Base-by-base conservation (phyloP, 345 rosid genomes). In the Hibiscus trionum region DNA sequence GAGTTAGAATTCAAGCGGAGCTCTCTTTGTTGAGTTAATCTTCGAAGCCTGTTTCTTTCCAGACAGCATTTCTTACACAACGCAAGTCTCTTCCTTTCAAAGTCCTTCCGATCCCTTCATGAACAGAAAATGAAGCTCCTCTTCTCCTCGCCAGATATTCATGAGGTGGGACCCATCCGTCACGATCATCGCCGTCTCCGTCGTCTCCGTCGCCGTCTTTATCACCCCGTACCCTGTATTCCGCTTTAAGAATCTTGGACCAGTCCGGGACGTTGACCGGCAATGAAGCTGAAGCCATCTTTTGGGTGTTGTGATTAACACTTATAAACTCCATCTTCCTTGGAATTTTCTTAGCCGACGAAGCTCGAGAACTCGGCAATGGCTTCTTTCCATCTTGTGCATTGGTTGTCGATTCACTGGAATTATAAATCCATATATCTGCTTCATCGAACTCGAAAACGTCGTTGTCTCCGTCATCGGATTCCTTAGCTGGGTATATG, bases 261-360 rank as follows among this genome's bases (percentile, higher is more conserved):
- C 97, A 91, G 52, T 91, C 97, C 1, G 95, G 97, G 11, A 89
- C 71, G 75, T 80, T 91, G 72, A 91, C 84, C 49, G 97, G 95
- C 39, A 91, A 64, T 1, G 94, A 91, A 50, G 88, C 83, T 29
- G 87, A n/a, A 3, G 77, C 33, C 9, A 12, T 65, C 69, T 56
- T 61, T 0, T 72, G 35, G 1, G 35, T 64, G 53, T 71, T 57
- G 69, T 19, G 64, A 3, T 14, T 4, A 19, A 73, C 75, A 7
- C 42, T 47, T 7, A 59, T 37, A 14, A 14, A 11, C 27, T 77
- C 84, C 72, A 49, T 29, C 79, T 83, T 84, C 47, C 61, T 52
- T 53, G 74, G 69, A 8, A 53, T 27, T 74, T 77, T 85, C 79
- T 77, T 83, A 0, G 87, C 37, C 37, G 37, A 71, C 11, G 82